Percentiles rank a stretch among this genome's conserved stretches.
These are phyloP conservation scores for Leccinum pachyderme DNA, from an alignment of 1,284 basidiomycete species.

Conservation along the genomic window DNA sequence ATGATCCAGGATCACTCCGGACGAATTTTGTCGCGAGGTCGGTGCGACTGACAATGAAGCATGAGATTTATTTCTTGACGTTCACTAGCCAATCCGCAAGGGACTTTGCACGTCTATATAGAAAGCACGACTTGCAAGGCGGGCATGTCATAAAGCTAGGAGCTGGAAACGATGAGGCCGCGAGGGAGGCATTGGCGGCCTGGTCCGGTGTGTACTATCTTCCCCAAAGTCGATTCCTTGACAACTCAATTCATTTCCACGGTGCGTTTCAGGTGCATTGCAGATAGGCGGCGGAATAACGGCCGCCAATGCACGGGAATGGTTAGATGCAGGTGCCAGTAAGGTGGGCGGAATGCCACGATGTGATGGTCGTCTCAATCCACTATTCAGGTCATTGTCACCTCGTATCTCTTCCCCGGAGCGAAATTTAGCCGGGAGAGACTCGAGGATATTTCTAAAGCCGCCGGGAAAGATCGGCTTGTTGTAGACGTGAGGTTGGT, in stretches of 20 bases:
- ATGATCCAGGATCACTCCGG: conserved; percentile 60
- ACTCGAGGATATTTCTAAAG: conserved; percentile 61
- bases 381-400: conserved; percentile 82
- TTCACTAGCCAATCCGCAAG: conserved; percentile 69
- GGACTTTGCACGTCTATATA: conserved; percentile 84
- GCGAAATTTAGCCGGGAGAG: conserved; percentile 77
- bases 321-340: conserved; percentile 88
- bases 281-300: conserved; percentile 96
- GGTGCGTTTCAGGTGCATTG: conserved; percentile 52
- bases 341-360: conserved; percentile 57
- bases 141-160: conserved; percentile 98
- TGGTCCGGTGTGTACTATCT: conserved; percentile 67
- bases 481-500: conserved; percentile 92
- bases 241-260: conserved; percentile 6
- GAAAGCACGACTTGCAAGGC: conserved; percentile 66
- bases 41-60: conserved; percentile 28
- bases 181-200: conserved; percentile 73
- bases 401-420: conserved; percentile 90
- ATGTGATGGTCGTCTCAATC: conserved; percentile 6
- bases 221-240: background rate
- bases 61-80: conserved; percentile 4
- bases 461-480: conserved; percentile 81
- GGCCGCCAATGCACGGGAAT: conserved; percentile 75
- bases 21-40: conserved; percentile 94
- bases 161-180: conserved; percentile 84